Evolutionary conservation across 1,284 basidiomycete species (phyloP).

Genomic region (Boletus hoseneyae): DNA sequence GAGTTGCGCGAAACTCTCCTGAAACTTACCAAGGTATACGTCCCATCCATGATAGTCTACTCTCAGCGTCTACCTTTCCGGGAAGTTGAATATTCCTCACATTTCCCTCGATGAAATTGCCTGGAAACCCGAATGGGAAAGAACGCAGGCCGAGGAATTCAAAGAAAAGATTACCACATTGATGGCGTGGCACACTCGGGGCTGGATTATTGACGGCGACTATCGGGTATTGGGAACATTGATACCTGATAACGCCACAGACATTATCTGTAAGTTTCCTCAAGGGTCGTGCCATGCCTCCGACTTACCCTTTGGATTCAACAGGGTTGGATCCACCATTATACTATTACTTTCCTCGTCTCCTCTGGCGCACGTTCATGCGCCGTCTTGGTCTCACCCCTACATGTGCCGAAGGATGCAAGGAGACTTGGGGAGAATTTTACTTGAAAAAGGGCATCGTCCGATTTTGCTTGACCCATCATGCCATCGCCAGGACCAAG

Average conservation of each 20-base stretch:
- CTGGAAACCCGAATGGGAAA: constrained; percentile 50
- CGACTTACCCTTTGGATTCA: constrained; percentile 4
- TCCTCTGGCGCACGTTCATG: constrained; percentile 48
- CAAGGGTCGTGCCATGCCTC: not conserved
- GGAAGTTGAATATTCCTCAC: constrained; percentile 42
- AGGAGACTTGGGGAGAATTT: constrained; percentile 41
- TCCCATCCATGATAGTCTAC: constrained; percentile 41
- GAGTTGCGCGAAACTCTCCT: constrained; percentile 11
- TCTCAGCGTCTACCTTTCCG: constrained; percentile 42
- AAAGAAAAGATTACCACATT: constrained; percentile 31
- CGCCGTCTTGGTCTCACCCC: constrained; percentile 41
- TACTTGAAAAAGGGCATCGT: constrained; percentile 55
- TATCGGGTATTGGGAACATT: constrained; percentile 34
- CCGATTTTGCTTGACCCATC: constrained; percentile 53
- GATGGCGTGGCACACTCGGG: constrained; percentile 30
- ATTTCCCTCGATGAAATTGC: constrained; percentile 44
- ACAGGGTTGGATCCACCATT: constrained; percentile 66
- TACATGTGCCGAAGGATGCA: constrained; percentile 54
- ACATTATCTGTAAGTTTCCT: constrained; percentile 53
- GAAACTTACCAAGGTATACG: not conserved
- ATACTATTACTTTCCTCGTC: constrained; percentile 52
- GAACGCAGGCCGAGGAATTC: constrained; percentile 38
- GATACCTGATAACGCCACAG: constrained; percentile 44
- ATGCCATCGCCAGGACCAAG: constrained; percentile 31
- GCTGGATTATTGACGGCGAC: constrained; percentile 54